These are phyloP conservation scores for Colletotrichum costaricense DNA, from an alignment of 2,329 filamentous ascomycete genomes.

Conservation along the genomic window DNA sequence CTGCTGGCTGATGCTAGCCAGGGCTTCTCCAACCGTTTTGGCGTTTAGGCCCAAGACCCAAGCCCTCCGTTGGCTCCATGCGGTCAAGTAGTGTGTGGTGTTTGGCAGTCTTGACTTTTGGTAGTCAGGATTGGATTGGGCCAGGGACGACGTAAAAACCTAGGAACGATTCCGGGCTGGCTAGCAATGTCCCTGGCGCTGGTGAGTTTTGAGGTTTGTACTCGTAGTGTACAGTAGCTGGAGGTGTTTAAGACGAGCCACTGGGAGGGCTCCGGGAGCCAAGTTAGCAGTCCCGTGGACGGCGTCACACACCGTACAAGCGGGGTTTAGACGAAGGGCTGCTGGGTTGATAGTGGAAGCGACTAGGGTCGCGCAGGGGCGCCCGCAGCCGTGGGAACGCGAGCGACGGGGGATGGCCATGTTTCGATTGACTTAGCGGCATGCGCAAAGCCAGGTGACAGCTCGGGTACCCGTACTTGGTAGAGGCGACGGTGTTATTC, in stretches of 20 bases:
- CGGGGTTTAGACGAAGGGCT: conserved; percentile 33
- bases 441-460: neutral
- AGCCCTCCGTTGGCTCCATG: neutral
- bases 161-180: neutral
- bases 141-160: neutral
- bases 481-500: neutral
- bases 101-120: too few species aligned
- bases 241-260: neutral
- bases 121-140: neutral
- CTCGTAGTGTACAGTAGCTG: too few species aligned
- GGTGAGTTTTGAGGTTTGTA: neutral
- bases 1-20: neutral
- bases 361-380: conserved; percentile 25
- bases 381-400: conserved; percentile 26
- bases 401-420: conserved; percentile 23
- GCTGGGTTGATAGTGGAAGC: conserved; percentile 18
- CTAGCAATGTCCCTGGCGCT: conserved; percentile 8
- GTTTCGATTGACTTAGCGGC: conserved; percentile 12
- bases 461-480: neutral
- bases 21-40: conserved; percentile 27
- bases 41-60: neutral
- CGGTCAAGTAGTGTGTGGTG: neutral
- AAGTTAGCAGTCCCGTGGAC: conserved; percentile 23
- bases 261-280: conserved; percentile 24
- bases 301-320: conserved; percentile 25